Base-by-base conservation (phyloP, 2,329 filamentous ascomycete genomes). In the Penicillium sp. region DNA sequence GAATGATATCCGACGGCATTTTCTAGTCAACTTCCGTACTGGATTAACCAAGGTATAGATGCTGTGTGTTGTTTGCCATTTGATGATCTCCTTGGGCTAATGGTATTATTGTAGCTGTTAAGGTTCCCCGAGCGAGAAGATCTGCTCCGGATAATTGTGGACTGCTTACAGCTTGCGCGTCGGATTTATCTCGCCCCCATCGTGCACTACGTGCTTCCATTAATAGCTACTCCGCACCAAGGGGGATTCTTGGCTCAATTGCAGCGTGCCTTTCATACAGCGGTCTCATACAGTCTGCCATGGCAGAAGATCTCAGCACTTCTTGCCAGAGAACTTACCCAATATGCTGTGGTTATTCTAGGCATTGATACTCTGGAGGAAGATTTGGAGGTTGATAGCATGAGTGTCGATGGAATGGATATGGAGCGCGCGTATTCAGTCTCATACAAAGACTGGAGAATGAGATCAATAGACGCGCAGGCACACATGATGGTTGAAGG, bases 251-350 rank as follows among this genome's bases (percentile, higher is more conserved):
- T 68, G 56, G 62, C 53, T 19, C 76, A 71, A 52, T 70, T 81
- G 35, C 69, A 69, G 32, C 68, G 72, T 35, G 72, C 74, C 30
- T 69, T 82, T 19, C 74, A 80, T 51, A 75, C 77, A 9, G 71
- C 79, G 29, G 76, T 81, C 53, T 71, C 74, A 26, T 78, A 81
- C 59, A 75, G 76, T 14, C 62, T 82, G 8, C 76, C 72, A 5
- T 72, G 74, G 58, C 64, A 67, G 18, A 55, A 61, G 2, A 73
- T 79, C 35, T 76, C 76, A 1, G 70, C 72, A 19, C 70, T 79
- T 5, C 67, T 82, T 18, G 70, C 73, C 34, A 73, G 70, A 39
- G 71, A 78, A 26, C 53, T 82, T 14, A 74, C 74, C n/a, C 72
- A 75, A 54, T 71, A 77, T 41, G 74, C 73, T 27, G 69, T 75